Evolutionary conservation across 78 protist genomes (phyloP).

Genomic region (Chrysochromulina tobinii): DNA sequence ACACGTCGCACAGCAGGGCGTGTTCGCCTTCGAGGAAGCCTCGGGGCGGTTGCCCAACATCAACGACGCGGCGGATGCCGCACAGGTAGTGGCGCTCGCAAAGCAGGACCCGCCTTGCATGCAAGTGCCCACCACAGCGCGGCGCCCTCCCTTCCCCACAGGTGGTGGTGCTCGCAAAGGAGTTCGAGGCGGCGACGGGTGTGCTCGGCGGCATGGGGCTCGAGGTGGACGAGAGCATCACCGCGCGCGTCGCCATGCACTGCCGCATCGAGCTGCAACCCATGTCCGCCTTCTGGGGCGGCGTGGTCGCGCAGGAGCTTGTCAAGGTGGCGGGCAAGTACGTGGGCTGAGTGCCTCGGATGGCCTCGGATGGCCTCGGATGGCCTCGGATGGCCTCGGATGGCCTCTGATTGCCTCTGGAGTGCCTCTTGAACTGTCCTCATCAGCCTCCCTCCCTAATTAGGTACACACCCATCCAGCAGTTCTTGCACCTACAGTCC

Average conservation of each 20-base stretch:
- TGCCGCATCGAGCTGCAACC: background rate
- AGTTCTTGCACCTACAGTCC: conserved; percentile 77
- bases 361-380: too few species aligned
- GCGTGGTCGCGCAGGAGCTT: conserved; percentile 62
- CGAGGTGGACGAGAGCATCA: background rate
- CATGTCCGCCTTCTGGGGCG: conserved; percentile 9
- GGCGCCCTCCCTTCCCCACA: too few species aligned
- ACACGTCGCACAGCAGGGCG: background rate
- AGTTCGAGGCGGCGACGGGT: conserved; percentile 18
- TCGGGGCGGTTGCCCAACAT: conserved; percentile 62
- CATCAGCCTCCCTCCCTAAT: too few species aligned
- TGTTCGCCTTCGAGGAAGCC: background rate
- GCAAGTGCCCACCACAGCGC: too few species aligned
- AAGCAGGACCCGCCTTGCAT: too few species aligned
- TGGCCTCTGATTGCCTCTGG: too few species aligned
- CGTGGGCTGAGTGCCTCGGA: too few species aligned
- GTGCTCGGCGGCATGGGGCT: background rate
- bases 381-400: too few species aligned
- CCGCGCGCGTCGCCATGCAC: too few species aligned
- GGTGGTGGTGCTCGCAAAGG: too few species aligned
- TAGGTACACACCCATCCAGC: conserved; percentile 91
- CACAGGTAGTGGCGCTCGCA: conserved; percentile 38
- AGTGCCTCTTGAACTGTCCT: conserved; percentile 13
- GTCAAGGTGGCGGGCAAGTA: conserved; percentile 57
- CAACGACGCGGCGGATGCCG: conserved; percentile 55